A percentile compares a stretch with the other conserved stretches of the same genome.
These are phyloP conservation scores for Pythium insidiosum DNA, from an alignment of 352 stramenopile species.

Conservation along the genomic window DNA sequence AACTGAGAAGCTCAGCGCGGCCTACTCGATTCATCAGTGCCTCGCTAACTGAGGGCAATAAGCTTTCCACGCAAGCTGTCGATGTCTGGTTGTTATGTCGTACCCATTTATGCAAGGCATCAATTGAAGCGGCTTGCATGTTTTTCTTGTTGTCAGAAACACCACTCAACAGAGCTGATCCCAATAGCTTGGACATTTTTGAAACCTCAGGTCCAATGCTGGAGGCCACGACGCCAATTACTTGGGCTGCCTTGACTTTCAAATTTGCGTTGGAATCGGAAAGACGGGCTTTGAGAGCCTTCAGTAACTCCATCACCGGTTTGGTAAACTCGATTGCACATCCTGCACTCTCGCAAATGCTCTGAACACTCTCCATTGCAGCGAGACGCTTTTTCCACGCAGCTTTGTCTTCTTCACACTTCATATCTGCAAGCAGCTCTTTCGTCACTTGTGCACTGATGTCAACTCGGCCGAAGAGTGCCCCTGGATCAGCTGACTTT, in stretches of 20 bases:
- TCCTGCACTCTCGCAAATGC: constrained; percentile 66
- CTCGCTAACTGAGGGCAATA: constrained; percentile 60
- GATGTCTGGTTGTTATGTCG: constrained; percentile 66
- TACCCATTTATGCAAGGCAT: constrained; percentile 82
- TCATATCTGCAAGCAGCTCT: constrained; percentile 80
- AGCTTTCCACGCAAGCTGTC: constrained; percentile 53
- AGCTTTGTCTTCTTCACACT: constrained; percentile 77
- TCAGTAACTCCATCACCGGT: constrained; percentile 66
- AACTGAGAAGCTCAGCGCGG: constrained; percentile 65
- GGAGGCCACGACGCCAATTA: constrained; percentile 68
- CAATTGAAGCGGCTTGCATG: constrained; percentile 72
- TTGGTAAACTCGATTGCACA: constrained; percentile 83
- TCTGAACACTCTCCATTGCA: constrained; percentile 73
- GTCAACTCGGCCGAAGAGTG: constrained; percentile 69
- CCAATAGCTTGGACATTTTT: constrained; percentile 80
- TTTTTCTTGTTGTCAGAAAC: constrained; percentile 86
- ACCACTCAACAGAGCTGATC: constrained; percentile 51
- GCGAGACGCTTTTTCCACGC: constrained; percentile 81
- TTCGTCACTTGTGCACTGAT: constrained; percentile 80
- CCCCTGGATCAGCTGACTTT: constrained; percentile 30
- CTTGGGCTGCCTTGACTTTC: constrained; percentile 79
- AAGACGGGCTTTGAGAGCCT: constrained; percentile 64
- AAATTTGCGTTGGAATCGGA: constrained; percentile 84
- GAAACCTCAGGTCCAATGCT: constrained; percentile 68
- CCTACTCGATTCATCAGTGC: constrained; percentile 71